phyloP scores from a whole-genome alignment of 1,284 basidiomycete genomes.

The Phellinidium pouzarii region DNA sequence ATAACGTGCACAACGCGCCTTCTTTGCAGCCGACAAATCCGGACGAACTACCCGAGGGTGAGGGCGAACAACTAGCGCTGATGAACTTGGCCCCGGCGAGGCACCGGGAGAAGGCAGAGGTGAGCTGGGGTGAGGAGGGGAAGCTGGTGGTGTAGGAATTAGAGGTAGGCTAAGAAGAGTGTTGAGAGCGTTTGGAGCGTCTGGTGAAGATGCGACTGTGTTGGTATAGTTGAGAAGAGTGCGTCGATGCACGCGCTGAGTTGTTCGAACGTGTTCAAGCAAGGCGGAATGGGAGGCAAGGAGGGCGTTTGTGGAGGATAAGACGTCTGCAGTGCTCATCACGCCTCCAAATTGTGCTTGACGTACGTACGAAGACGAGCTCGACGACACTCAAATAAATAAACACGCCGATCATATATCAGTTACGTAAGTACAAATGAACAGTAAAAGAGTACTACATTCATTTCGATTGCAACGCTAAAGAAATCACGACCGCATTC shows the following conservation, averaged over 20 bases:
- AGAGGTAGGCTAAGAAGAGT: slow-evolving; percentile 38
- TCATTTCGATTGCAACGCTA: too few species aligned
- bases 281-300: slow-evolving; percentile 36
- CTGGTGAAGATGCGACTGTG: slow-evolving; percentile 26
- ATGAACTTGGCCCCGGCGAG: neutral
- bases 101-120: slow-evolving; percentile 34
- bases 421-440: too few species aligned
- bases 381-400: too few species aligned
- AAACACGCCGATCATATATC: too few species aligned
- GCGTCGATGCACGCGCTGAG: slow-evolving; percentile 33
- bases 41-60: slow-evolving; percentile 33
- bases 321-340: slow-evolving; percentile 17
- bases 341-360: neutral
- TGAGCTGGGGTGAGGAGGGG: slow-evolving; percentile 39
- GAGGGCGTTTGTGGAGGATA: slow-evolving; percentile 33
- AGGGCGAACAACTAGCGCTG: slow-evolving; percentile 39
- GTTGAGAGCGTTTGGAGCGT: slow-evolving; percentile 35
- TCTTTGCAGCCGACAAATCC: slow-evolving; percentile 65
- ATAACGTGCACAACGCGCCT: slow-evolving; percentile 60
- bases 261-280: slow-evolving; percentile 31
- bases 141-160: slow-evolving; percentile 20
- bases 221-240: slow-evolving; percentile 28
- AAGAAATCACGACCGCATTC: too few species aligned
- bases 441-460: too few species aligned
- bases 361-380: neutral